Conservation (phyloP, 73 alveolate genomes). For the Effrenium voratum region DNA sequence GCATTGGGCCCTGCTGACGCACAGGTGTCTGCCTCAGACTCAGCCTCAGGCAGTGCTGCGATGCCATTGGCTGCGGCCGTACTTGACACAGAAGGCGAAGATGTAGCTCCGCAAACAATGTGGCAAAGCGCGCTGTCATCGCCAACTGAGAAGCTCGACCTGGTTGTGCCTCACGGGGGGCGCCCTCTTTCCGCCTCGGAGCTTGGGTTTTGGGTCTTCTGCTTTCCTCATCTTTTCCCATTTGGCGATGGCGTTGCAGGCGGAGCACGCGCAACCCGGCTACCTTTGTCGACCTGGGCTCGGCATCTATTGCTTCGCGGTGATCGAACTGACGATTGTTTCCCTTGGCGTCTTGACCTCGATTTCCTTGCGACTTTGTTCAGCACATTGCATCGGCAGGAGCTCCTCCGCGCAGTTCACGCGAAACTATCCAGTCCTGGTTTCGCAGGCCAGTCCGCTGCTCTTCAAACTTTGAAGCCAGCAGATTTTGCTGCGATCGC, state of each 20-base stretch:
- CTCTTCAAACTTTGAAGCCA: neutral
- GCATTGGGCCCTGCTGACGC: neutral
- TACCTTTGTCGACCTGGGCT: neutral
- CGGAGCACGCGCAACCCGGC: neutral
- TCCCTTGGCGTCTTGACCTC: neutral
- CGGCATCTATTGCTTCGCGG: neutral
- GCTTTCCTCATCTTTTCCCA: slow-evolving; percentile 25
- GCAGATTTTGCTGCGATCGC: neutral
- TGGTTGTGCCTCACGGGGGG: neutral
- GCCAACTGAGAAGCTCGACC: neutral
- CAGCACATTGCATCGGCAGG: neutral
- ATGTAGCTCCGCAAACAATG: neutral
- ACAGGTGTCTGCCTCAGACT: neutral
- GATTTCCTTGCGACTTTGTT: neutral
- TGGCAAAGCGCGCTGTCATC: neutral
- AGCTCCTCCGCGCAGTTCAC: neutral
- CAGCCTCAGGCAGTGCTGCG: neutral
- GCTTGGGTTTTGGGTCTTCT: neutral
- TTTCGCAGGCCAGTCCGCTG: neutral
- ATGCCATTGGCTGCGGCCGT: neutral
- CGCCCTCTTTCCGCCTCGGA: neutral
- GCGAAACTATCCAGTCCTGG: neutral
- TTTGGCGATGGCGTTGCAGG: neutral
- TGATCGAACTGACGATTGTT: neutral
- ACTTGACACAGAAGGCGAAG: neutral